These are phyloP conservation scores for Picochlorum sp. DNA, from an alignment of 139 green algal genomes.

Conservation along the genomic window DNA sequence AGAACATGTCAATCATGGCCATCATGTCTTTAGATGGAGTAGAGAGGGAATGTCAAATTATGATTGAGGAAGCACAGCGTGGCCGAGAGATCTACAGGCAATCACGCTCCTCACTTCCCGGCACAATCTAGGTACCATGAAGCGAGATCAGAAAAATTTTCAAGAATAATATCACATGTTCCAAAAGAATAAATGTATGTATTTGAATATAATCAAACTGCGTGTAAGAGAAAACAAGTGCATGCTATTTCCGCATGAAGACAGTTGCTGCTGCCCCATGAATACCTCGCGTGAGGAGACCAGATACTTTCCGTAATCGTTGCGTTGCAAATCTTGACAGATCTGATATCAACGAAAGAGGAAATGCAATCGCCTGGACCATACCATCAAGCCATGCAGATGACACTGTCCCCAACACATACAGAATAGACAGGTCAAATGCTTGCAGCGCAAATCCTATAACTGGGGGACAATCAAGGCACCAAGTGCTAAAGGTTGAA, in stretches of 20 bases:
- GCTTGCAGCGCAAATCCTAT: slow-evolving; percentile 7
- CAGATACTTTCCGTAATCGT: neutral
- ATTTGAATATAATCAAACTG: no score
- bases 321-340: neutral
- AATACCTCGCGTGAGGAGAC: neutral
- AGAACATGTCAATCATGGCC: slow-evolving; percentile 68
- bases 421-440: slow-evolving; percentile 1
- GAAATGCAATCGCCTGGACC: neutral
- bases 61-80: slow-evolving; percentile 31
- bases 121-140: no score
- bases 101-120: neutral
- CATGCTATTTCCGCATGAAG: no score
- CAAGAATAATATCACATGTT: no score
- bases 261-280: neutral
- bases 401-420: neutral
- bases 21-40: slow-evolving; percentile 50
- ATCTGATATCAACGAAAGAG: neutral
- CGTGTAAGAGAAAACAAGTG: no score
- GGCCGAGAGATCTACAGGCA: slow-evolving; percentile 17
- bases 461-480: neutral
- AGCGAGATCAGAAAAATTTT: no score
- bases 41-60: slow-evolving; percentile 26
- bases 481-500: neutral
- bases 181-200: no score
- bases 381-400: neutral